These are phyloP conservation scores for Galeopsis tetrahit DNA, from an alignment of 257 asterid genomes.

Conservation along the genomic window DNA sequence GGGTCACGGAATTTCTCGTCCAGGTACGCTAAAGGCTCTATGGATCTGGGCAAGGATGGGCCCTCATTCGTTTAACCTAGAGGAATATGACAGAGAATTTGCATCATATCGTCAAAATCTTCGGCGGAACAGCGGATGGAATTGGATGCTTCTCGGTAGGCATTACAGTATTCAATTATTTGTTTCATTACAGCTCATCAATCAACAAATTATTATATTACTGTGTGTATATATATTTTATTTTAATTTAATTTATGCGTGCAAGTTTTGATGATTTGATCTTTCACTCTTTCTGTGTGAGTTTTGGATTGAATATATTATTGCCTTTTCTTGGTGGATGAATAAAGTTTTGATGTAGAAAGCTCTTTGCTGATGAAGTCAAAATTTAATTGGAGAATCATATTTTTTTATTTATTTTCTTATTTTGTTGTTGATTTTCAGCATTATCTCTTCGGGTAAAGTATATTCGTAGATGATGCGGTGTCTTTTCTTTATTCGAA, in stretches of 20 bases:
- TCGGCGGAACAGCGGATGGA: background rate
- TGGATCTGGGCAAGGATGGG: slow-evolving; percentile 64
- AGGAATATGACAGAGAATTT: background rate
- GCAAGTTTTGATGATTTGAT: slow-evolving; percentile 19
- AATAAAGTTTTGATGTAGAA: slow-evolving; percentile 35
- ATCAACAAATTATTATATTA: background rate
- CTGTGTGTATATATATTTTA: slow-evolving; percentile 2
- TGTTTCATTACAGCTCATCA: slow-evolving; percentile 32
- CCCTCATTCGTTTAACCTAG: slow-evolving; percentile 49
- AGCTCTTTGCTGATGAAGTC: background rate
- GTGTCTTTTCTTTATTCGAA: background rate
- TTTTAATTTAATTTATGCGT: slow-evolving; percentile 19
- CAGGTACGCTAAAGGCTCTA: slow-evolving; percentile 70
- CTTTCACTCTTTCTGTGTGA: background rate
- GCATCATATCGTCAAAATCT: background rate
- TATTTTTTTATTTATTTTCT: background rate
- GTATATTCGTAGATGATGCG: slow-evolving; percentile 31
- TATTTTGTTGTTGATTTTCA: background rate
- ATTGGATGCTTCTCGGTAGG: background rate
- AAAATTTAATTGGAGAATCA: slow-evolving; percentile 20
- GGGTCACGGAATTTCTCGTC: slow-evolving; percentile 67
- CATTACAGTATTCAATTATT: slow-evolving; percentile 21
- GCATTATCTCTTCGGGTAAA: slow-evolving; percentile 20
- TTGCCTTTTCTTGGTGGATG: slow-evolving; percentile 38
- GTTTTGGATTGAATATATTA: background rate